Evolutionary conservation across 148 eudicot species (phyloP).

Genomic region (Polygonum maritimum): DNA sequence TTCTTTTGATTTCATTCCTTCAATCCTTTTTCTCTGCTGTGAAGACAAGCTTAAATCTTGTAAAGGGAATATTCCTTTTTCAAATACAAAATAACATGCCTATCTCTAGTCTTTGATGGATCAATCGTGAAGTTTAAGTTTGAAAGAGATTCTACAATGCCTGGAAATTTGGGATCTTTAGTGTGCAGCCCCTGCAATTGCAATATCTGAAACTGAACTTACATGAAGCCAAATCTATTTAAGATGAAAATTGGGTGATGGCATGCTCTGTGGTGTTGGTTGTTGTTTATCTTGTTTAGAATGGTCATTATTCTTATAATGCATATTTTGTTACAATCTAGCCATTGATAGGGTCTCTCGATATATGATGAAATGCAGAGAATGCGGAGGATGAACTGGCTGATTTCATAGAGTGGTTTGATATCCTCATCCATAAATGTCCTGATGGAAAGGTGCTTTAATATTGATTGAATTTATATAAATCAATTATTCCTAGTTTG

Average conservation of each 20-base stretch:
- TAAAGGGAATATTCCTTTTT: background rate
- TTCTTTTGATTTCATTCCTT: background rate
- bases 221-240: too few species aligned
- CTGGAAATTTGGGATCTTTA: background rate
- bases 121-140: background rate
- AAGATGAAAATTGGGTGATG: background rate
- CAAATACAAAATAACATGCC: background rate
- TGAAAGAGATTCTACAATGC: background rate
- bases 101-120: background rate
- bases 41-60: background rate
- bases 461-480: background rate
- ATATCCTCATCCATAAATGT: slow-evolving; percentile 33
- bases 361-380: slow-evolving; percentile 30
- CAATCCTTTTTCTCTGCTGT: background rate
- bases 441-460: slow-evolving; percentile 28
- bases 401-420: slow-evolving; percentile 51
- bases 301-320: background rate
- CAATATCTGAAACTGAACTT: too few species aligned
- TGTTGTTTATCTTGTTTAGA: background rate
- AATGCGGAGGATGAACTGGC: slow-evolving; percentile 36
- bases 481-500: background rate
- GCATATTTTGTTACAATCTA: background rate
- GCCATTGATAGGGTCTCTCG: background rate
- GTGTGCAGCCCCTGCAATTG: background rate
- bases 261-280: background rate